Evolutionary conservation across 2,329 filamentous ascomycete species (phyloP), one percentile per base, ranked within the genome.

Genomic region (Phialophora macrospora): DNA sequence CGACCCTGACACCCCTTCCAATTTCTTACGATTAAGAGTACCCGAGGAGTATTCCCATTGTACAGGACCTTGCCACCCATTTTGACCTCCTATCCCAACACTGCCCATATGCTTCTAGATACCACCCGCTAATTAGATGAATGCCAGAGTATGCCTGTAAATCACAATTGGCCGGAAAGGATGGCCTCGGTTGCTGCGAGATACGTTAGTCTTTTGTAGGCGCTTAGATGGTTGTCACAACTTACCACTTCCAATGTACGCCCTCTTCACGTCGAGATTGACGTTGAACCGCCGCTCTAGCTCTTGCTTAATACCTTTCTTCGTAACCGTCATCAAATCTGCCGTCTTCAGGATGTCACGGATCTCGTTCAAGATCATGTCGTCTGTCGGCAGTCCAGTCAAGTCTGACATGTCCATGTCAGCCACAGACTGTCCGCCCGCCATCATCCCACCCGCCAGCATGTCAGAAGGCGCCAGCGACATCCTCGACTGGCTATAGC

Each of bases 261-360:
- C 88, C 79, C 93, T 90, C 85, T 92, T 96, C 61, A 88, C 83
- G 76, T 98, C 93, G 65, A 99, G 85, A 65, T 88, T 87, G 69
- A 96, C 88, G 68, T 91, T 91, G 75, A 99, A 99, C 68, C 93
- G 87, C 74, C 88, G 87, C 84, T 99, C 95, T 64, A 99, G 81
- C 81, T 99, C 95, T 72, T 87, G 81, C 85, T 98, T 98, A 79
- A 99, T 91, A 73, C 91, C 92, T 87, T 99, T 99, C 88, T 99
- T 99, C 71, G 95, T 99, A 51, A 99, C 92, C 4, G 87, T 93
- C 95, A 99, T 99, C 75, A 99, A 81, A 80, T 99, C 95, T 1
- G 93, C 93, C 12, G 90, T 96, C 72, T 89, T 87, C 68, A 99
- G 82, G 69, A 99, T 97, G 75, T 97, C 93, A 59, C 95, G 87